Base-by-base conservation (phyloP, 805 yeast genomes). In the Naumovozyma dairenensis region DNA sequence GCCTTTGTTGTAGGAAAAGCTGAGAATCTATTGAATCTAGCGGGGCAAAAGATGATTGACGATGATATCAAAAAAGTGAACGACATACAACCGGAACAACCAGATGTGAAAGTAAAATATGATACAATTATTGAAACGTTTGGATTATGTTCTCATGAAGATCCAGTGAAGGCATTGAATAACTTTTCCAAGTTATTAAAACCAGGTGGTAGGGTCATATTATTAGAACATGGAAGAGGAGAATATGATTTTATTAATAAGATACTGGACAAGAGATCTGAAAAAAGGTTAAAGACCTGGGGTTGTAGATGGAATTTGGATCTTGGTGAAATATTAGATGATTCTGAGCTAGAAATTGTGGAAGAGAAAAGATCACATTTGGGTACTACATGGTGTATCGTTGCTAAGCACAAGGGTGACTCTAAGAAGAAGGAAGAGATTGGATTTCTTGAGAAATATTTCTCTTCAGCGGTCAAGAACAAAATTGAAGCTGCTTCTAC, bases 221-320 rank as follows among this genome's bases (percentile, higher is more conserved):
- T 92, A 18, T 63, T 92, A 35, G 98, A 92, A 55, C 98, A 92
- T 53, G 98, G 98, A 2, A 67, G 96, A 46, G 84, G 96, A 35
- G 66, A 74, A 0, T 85, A 77, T 63, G 79, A 75, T 34, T 73
- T 78, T 33, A 71, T 92, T 44, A 92, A 92, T 59, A 70, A 74
- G 19, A 74, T 80, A 36, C 65, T 92, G 55, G 96, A 92, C 56
- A 72, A 74, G 39, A 68, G 92, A 42, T 87, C 96, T 3, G 86
- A 75, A 40, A 72, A 74, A 45, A 78, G 96, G 59, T 72, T 87
- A 62, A 73, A 80, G 38, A 75, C 79, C 3, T 92, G 97, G 96
- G 98, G 96, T 1, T 92, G 98, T 59, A 67, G 97, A 51, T 92
- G 97, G 96, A 92, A 92, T 53, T 63, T 92, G 42, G 97, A 92